Evolutionary conservation across 805 yeast species (phyloP).

Genomic region (Millerozyma miso): DNA sequence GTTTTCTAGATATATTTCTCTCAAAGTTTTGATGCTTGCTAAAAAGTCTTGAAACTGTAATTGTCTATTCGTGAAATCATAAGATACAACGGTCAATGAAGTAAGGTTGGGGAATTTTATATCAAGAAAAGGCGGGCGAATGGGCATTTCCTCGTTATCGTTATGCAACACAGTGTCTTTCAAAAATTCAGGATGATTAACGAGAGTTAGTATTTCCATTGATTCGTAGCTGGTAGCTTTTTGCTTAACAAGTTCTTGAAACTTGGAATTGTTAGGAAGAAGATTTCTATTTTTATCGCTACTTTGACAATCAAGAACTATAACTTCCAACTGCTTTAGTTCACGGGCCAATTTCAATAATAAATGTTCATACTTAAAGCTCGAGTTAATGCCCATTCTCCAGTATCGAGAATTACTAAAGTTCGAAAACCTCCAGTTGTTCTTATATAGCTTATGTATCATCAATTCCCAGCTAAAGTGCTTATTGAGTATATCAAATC

Average conservation of each 20-base stretch:
- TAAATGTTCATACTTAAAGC: conserved; percentile 13
- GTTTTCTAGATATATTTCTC: conserved; percentile 28
- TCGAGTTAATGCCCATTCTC: conserved; percentile 25
- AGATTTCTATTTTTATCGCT: conserved; percentile 14
- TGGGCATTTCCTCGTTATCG: conserved; percentile 14
- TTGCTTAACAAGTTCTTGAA: conserved; percentile 5
- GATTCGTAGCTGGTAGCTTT: conserved; percentile 1
- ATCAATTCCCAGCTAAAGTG: conserved; percentile 23
- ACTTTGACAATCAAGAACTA: conserved; percentile 15
- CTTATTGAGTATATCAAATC: conserved; percentile 27
- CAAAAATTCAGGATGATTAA: conserved; percentile 25
- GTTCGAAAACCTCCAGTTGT: conserved; percentile 22
- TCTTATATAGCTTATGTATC: conserved; percentile 19
- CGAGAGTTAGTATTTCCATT: conserved; percentile 17
- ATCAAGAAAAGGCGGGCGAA: conserved; percentile 20
- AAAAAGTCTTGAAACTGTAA: conserved; percentile 26
- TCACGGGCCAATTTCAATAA: conserved; percentile 21
- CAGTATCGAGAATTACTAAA: conserved; percentile 17
- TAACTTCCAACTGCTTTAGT: conserved; percentile 19
- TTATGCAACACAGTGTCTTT: conserved; percentile 7
- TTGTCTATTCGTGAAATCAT: conserved; percentile 24
- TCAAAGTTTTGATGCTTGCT: conserved; percentile 13
- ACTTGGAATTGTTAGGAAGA: conserved; percentile 15
- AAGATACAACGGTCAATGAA: conserved; percentile 26
- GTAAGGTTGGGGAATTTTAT: conserved; percentile 19